phyloP scores from a whole-genome alignment of 73 alveolate genomes.

The Paramecium octaurelia region DNA sequence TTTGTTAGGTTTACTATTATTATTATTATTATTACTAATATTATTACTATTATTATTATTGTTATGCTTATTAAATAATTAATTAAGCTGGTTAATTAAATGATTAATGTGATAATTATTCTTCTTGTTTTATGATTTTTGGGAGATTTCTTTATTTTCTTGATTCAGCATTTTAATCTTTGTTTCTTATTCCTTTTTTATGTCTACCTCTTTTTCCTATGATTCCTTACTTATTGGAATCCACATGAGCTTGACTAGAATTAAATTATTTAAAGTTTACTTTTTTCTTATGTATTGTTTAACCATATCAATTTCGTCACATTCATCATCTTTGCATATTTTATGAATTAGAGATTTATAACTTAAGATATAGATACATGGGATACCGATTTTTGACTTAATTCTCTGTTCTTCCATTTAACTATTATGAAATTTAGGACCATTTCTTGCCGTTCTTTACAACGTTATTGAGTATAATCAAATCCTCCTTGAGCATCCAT shows the following conservation, averaged over 20 bases:
- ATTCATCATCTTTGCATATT: constrained; percentile 50
- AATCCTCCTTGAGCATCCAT: constrained; percentile 30
- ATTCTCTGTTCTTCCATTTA: constrained; percentile 59
- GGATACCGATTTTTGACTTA: constrained; percentile 42
- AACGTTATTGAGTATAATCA: background rate
- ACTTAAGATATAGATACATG: background rate
- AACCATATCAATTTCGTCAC: constrained; percentile 36
- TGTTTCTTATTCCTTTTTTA: background rate
- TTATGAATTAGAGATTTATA: constrained; percentile 51
- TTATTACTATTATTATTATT: background rate
- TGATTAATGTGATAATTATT: background rate
- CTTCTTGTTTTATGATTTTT: background rate
- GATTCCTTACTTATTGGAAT: constrained; percentile 26
- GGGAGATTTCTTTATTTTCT: background rate
- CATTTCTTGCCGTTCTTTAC: constrained; percentile 50
- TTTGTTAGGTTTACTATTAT: background rate
- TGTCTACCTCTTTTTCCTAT: constrained; percentile 49
- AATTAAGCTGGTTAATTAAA: background rate
- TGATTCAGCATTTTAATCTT: background rate
- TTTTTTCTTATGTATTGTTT: constrained; percentile 6
- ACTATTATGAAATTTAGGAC: constrained; percentile 47
- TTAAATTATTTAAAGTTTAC: background rate
- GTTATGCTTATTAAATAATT: background rate
- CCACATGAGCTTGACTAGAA: background rate
- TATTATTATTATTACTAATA: background rate